Base-by-base conservation (phyloP, 768 basidiomycete species). In the Russula lepida region DNA sequence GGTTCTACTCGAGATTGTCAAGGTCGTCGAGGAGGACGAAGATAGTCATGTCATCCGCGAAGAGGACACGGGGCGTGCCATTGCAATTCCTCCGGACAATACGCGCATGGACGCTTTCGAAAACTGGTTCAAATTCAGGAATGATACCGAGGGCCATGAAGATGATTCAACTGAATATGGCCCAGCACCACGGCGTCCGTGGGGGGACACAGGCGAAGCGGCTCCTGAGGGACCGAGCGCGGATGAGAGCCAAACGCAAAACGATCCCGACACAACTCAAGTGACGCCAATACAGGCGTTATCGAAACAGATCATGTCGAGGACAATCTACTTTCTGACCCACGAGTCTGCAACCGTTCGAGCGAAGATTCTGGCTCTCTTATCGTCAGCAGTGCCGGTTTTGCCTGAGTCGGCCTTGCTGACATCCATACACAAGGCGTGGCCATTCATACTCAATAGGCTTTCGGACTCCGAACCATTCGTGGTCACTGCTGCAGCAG, bases 391-490 rank as follows among this genome's bases (percentile, higher is more conserved):
- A 2, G 82, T 90, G 4, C 81, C 88, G 0, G 84, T 94, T 6
- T 76, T 85, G 23, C 80, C 80, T 0, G 86, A 86, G 68, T 82
- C 85, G 13, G 83, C 87, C 17, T 79, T 98, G 19, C 80, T 98
- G 43, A 89, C 93, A 2, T 80, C 88, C 5, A 81, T 98, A 37
- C 90, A 98, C 72, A 80, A 81, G 23, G 88, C 90, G 2, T 99
- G 97, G 97, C 92, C 92, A n/a, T 91, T 87, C 71, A 83, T 99
- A 66, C 74, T 98, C 58, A 92, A 92, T 66, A 81, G 95, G 8
- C 77, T 98, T 13, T 70, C 72, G 15, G 91, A 93, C 68, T 47
- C 77, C 0, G 88, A 94, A 69, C 75, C 84, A 0, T 94, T 84
- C 67, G 92, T 98, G 30, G 82, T 93, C 63, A 81, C 81, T 56